phyloP scores from a whole-genome alignment of 2,329 filamentous ascomycete species.

The Penicillium olsonii region DNA sequence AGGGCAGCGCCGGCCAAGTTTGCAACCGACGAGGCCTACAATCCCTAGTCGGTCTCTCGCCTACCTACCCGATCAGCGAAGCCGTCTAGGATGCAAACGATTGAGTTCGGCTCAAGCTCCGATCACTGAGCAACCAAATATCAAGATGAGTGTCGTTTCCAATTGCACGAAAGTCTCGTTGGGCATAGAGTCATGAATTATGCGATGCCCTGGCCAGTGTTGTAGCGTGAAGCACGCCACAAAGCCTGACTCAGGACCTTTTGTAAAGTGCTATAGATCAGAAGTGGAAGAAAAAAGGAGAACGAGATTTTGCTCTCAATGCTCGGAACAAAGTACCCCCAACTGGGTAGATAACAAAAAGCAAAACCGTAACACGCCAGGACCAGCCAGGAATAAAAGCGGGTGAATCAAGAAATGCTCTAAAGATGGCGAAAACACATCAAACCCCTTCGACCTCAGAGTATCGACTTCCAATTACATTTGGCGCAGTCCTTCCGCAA shows the following conservation, averaged over 20 bases:
- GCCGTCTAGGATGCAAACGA: too few relatives aligned
- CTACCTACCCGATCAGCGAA: too few relatives aligned
- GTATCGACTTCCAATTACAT: conserved; percentile 30
- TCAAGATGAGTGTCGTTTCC: conserved; percentile 3
- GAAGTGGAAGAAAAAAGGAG: conserved; percentile 8
- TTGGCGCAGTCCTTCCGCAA: conserved; percentile 83
- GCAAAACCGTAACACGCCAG: conserved; percentile 35
- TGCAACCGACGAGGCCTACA: too few relatives aligned
- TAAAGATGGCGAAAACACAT: conserved; percentile 21
- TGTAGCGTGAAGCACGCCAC: conserved; percentile 9
- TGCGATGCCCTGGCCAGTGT: conserved; percentile 2
- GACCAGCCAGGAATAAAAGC: conserved; percentile 36
- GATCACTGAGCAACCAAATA: too few relatives aligned
- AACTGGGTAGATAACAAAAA: conserved; percentile 23
- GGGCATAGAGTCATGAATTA: conserved; percentile 21
- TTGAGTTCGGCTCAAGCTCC: too few relatives aligned
- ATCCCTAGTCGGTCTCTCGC: too few relatives aligned
- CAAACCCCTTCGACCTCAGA: conserved; percentile 19
- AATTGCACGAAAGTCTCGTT: conserved; percentile 22
- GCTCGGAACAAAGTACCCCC: conserved; percentile 16
- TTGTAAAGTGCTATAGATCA: conserved; percentile 22
- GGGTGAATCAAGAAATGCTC: conserved; percentile 22
- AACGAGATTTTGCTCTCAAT: conserved; percentile 30
- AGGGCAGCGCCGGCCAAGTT: too few relatives aligned
- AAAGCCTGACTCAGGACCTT: conserved; percentile 14